Base-by-base conservation (phyloP, 2,329 filamentous ascomycete species). In the Cladosporium sp. region DNA sequence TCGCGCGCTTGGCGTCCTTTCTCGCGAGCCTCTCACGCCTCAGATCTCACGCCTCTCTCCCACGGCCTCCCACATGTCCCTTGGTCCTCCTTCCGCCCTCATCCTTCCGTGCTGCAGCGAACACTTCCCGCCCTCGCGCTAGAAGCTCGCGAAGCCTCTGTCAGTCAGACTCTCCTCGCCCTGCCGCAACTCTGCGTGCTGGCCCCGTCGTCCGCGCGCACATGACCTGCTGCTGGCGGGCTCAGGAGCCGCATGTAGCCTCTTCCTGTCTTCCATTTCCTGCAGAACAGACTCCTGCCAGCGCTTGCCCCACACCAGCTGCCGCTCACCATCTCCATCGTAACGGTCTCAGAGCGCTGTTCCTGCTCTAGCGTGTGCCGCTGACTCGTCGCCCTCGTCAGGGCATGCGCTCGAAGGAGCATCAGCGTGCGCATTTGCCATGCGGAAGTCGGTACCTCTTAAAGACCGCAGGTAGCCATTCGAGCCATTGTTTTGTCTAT, bases 301-400 rank as follows among this genome's bases (percentile, higher is more conserved):
- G 49, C 25, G 49, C 58, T 51, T n/a, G 59, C 48, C 59, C 59
- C 59, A 63, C 59, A 28, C 32, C 16, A 46, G 48, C 32, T 53
- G 59, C 59, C 59, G 49, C 59, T 63, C 59, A 28, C 23, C 59
- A 63, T 63, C 59, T 63, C 59, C 59, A 63, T 63, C 59, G 49
- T 49, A 56, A 63, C 59, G 49, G 59, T 54, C 34, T 54, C 46
- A 43, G 34, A 34, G 59, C n/a, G 59, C 43, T 63, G 59, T 63
- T 43, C 48, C 59, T 63, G 18, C 48, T 63, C 48, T 63, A 63
- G 59, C 48, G 59, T 34, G n/a, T 21, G 32, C 21, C 59, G 34
- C 58, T 61, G 59, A 56, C 59, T 54, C 48, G 59, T 49, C 26
- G 21, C 2, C 26, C 28, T 34, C 43, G 26, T 30, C 46, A 39